Percentiles rank a stretch among this genome's conserved stretches.
phyloP scores from a whole-genome alignment of 2,329 filamentous ascomycete species.

The Juglanconis juglandina region DNA sequence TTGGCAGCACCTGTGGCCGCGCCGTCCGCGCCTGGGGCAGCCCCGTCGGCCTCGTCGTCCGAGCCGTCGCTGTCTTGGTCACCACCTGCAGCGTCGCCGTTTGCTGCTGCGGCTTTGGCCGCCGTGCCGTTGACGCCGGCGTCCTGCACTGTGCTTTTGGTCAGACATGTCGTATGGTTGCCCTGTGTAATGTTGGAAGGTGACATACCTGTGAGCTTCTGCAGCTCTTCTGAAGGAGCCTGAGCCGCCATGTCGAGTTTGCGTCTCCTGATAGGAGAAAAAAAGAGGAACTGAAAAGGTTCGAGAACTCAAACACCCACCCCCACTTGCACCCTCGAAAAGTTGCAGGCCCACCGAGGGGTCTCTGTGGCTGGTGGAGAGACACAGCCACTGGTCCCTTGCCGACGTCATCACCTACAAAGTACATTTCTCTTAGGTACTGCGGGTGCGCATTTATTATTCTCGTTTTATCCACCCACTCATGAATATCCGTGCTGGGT shows the following conservation, averaged over 20 bases:
- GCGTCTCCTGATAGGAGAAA: not conserved
- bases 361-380: not conserved
- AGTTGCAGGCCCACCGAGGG: not conserved
- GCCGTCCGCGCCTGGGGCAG: constrained; percentile 33
- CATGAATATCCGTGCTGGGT: too few relatives aligned
- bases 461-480: not conserved
- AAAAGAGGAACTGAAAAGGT: not conserved
- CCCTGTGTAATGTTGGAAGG: not conserved
- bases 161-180: not conserved
- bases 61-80: constrained; percentile 45
- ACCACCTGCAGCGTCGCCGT: constrained; percentile 34
- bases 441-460: not conserved
- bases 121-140: constrained; percentile 36
- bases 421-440: not conserved
- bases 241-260: constrained; percentile 38
- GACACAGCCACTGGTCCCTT: not conserved
- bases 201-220: constrained; percentile 37
- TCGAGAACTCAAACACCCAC: not conserved
- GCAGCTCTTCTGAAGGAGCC: constrained; percentile 37
- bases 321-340: not conserved
- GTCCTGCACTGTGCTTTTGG: constrained; percentile 34
- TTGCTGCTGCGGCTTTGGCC: constrained; percentile 34
- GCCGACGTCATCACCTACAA: constrained; percentile 3
- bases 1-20: constrained; percentile 45
- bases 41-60: constrained; percentile 50